These are phyloP conservation scores for Plantago elongata DNA, from an alignment of 257 asterid species.

Conservation along the genomic window DNA sequence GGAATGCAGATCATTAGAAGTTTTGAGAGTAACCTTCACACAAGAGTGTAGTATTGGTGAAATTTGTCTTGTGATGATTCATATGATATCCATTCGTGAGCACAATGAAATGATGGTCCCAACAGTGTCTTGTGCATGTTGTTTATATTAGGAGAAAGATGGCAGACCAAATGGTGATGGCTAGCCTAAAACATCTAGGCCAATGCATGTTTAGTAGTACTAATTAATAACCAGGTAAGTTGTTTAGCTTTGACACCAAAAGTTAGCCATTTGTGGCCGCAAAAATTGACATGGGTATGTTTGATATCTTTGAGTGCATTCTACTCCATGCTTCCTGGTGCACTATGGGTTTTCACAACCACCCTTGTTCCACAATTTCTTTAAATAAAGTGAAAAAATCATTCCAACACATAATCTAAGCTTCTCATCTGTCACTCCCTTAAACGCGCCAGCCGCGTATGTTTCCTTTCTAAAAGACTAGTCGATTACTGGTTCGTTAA, in stretches of 20 bases:
- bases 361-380: slow-evolving; percentile 30
- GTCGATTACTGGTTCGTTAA: neutral
- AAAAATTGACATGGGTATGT: slow-evolving; percentile 40
- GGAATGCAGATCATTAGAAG: slow-evolving; percentile 22
- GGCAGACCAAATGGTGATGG: neutral
- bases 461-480: neutral
- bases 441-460: too few relatives aligned
- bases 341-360: slow-evolving; percentile 39
- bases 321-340: slow-evolving; percentile 60
- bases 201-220: slow-evolving; percentile 37
- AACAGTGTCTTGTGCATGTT: slow-evolving; percentile 6
- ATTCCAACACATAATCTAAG: slow-evolving; percentile 6
- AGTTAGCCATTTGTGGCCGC: slow-evolving; percentile 38
- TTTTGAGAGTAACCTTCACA: slow-evolving; percentile 52
- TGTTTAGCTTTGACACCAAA: slow-evolving; percentile 21
- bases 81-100: slow-evolving; percentile 64
- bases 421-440: neutral
- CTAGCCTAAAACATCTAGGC: slow-evolving; percentile 20
- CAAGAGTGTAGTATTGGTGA: slow-evolving; percentile 10
- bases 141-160: neutral
- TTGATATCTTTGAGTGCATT: slow-evolving; percentile 89
- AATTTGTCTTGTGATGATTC: neutral
- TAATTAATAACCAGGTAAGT: slow-evolving; percentile 19
- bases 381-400: slow-evolving; percentile 1
- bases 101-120: slow-evolving; percentile 42